Base-by-base conservation (phyloP, 1,284 basidiomycete species). In the Cryptococcus amylolentus region DNA sequence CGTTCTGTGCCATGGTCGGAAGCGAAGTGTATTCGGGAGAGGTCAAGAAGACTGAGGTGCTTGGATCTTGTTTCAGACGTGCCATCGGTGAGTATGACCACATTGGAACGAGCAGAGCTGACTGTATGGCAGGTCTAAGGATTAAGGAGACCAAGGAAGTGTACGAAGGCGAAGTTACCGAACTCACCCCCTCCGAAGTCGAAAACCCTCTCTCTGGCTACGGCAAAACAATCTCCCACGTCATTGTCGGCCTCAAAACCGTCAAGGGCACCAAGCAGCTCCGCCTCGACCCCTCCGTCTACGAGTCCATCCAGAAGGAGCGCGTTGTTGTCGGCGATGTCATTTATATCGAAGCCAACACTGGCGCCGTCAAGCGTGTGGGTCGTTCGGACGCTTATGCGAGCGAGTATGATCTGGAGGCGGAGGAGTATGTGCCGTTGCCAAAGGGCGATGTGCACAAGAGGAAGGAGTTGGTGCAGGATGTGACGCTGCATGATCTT, bases 101-200 rank as follows among this genome's bases (percentile, higher is more conserved):
- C 35, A 46, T 45, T 49, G 5, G n/a, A 38, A 20, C 46, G 28
- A 48, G 35, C 55, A 56, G n/a, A 38, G 23, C 27, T 46, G 2
- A 46, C 23, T n/a, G 26, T 42, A n/a, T 20, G 40, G 10, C 69
- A 95, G 92, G 93, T 52, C 82, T 96, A 31, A 85, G 92, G 71
- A 93, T 96, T 81, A 97, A 97, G 77, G 95, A 98, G 79, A 97
- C 93, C 3, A 98, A 98, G 76, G 93, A 97, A 72, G 93, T 98
- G 9, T 98, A 95, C 78, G 95, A 98, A 77, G 95, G 95, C 58
- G 96, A 98, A 78, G 89, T 98, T 37, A 98, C 94, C 8, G 95
- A 98, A 73, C 80, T 98, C 59, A 97, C 95, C 3, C 95, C 95
- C 0, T 87, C 91, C 35, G 96, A 96, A 78, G 84, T 91, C 10